Conservation (phyloP, 2,329 filamentous ascomycete genomes). For the Zymoseptoria tritici region DNA sequence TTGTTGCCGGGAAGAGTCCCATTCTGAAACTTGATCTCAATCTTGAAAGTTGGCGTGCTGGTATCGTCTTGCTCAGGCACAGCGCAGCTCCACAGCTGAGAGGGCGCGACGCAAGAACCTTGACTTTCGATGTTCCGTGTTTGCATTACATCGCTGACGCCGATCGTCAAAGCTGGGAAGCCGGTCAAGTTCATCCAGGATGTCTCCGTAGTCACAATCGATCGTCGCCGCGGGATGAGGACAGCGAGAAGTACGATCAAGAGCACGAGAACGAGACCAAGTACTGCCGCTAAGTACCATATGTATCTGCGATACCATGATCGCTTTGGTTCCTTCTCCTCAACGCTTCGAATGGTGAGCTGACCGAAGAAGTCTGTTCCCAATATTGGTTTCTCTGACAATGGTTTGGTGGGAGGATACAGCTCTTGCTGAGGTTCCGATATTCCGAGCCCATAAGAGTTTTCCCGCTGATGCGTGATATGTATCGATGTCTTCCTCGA, state of each 20-base stretch:
- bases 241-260: slow-evolving; percentile 34
- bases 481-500: slow-evolving; percentile 9
- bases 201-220: slow-evolving; percentile 40
- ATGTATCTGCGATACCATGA: slow-evolving; percentile 26
- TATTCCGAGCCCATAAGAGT: slow-evolving; percentile 22
- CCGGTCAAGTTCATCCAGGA: slow-evolving; percentile 78
- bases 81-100: slow-evolving; percentile 78
- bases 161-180: slow-evolving; percentile 80
- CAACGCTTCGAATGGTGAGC: slow-evolving; percentile 23
- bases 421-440: slow-evolving; percentile 15
- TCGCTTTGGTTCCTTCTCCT: slow-evolving; percentile 7
- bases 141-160: slow-evolving; percentile 69
- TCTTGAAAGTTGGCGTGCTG: slow-evolving; percentile 68
- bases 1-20: slow-evolving; percentile 35
- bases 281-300: slow-evolving; percentile 25
- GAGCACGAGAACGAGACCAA: slow-evolving; percentile 29
- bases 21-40: slow-evolving; percentile 62
- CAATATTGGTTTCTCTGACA: slow-evolving; percentile 19
- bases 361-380: slow-evolving; percentile 25
- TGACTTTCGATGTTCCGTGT: slow-evolving; percentile 56
- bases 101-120: slow-evolving; percentile 56
- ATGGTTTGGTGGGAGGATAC: slow-evolving; percentile 16
- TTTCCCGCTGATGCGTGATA: slow-evolving; percentile 15
- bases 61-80: slow-evolving; percentile 63
- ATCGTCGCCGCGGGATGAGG: slow-evolving; percentile 35